These are phyloP conservation scores for Penicillium lividum DNA, from an alignment of 495 filamentous ascomycete genomes.

Conservation along the genomic window DNA sequence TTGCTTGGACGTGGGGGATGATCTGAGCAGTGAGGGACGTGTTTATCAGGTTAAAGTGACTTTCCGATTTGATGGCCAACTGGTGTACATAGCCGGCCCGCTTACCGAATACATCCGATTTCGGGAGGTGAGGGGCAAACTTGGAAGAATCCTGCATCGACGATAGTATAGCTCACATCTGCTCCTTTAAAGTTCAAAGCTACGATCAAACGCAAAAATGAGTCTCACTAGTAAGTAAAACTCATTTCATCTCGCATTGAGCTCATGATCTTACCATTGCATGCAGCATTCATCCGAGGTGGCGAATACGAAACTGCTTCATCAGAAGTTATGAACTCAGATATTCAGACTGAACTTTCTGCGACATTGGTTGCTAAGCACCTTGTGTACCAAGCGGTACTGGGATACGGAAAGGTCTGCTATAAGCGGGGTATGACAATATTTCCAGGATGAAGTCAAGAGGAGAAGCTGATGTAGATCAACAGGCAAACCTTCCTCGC, in stretches of 20 bases:
- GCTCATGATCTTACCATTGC: background rate
- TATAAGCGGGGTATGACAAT: background rate
- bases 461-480: background rate
- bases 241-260: background rate
- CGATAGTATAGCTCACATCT: background rate
- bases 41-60: too few relatives aligned
- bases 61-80: background rate
- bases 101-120: background rate
- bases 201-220: background rate
- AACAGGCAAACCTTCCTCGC: background rate
- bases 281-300: background rate
- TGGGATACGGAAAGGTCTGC: background rate
- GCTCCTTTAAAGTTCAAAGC: background rate
- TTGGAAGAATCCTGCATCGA: slow-evolving; percentile 2
- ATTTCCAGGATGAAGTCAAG: background rate
- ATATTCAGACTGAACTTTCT: background rate
- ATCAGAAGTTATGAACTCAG: background rate
- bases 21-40: too few relatives aligned
- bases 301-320: background rate
- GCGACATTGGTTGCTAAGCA: background rate
- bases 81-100: background rate
- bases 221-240: background rate
- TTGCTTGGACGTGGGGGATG: too few relatives aligned
- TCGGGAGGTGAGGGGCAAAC: background rate
- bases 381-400: background rate